These are phyloP conservation scores for Amaranthus palmeri DNA, from an alignment of 148 eudicot species.

Conservation along the genomic window DNA sequence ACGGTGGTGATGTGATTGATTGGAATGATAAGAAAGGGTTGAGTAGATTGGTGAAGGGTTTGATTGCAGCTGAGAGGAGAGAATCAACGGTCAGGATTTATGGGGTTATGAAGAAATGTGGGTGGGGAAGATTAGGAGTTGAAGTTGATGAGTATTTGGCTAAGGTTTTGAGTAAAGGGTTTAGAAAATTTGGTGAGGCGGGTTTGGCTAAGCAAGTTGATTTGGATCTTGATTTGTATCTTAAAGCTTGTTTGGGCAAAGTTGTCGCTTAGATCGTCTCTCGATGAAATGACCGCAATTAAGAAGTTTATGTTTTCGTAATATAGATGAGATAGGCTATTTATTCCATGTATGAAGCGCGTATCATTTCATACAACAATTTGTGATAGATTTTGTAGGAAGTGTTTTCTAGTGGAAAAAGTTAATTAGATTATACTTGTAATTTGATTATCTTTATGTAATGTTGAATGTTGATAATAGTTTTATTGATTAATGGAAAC, in stretches of 20 bases:
- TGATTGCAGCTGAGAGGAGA: constrained; percentile 46
- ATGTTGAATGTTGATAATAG: too few species aligned
- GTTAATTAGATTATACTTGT: too few species aligned
- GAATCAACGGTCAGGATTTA: constrained; percentile 65
- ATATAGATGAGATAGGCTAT: too few species aligned
- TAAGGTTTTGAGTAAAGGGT: constrained; percentile 66
- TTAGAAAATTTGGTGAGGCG: constrained; percentile 60
- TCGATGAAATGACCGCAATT: not conserved
- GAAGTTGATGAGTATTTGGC: constrained; percentile 72
- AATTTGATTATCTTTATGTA: too few species aligned
- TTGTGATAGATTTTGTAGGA: too few species aligned
- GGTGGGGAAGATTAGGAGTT: constrained; percentile 49
- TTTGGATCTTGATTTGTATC: constrained; percentile 30
- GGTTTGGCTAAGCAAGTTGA: constrained; percentile 59
- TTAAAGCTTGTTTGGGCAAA: constrained; percentile 39
- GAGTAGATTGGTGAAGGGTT: constrained; percentile 49
- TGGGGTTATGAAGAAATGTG: constrained; percentile 64
- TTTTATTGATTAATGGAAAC: too few species aligned
- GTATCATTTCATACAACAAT: too few species aligned
- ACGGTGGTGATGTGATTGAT: constrained; percentile 20
- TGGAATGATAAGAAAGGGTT: constrained; percentile 59
- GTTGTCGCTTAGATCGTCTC: not conserved
- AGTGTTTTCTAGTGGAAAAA: too few species aligned
- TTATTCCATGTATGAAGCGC: too few species aligned
- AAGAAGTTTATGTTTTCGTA: not conserved